These are phyloP conservation scores for Alternaria gaisen DNA, from an alignment of 2,329 filamentous ascomycete genomes.

Conservation along the genomic window DNA sequence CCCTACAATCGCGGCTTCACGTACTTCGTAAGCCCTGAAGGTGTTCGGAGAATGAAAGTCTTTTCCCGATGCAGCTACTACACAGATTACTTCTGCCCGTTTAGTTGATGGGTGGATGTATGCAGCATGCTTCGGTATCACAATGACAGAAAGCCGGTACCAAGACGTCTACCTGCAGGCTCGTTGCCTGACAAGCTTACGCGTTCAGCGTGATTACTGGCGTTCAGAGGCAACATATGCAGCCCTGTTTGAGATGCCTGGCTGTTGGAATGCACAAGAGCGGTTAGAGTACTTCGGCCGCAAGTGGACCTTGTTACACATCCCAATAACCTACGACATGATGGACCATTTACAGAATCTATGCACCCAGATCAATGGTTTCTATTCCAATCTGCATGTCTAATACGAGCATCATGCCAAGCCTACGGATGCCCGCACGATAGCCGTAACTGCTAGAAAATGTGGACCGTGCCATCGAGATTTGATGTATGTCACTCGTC, in stretches of 20 bases:
- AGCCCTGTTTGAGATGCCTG: conserved; percentile 9
- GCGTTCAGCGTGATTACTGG: conserved; percentile 29
- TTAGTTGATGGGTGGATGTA: conserved; percentile 8
- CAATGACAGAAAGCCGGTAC: conserved; percentile 21
- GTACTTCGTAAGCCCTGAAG: conserved; percentile 1
- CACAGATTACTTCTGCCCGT: conserved; percentile 6
- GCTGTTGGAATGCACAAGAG: conserved; percentile 5
- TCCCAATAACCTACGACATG: conserved; percentile 9
- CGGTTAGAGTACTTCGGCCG: conserved; percentile 10
- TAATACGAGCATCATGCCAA: conserved; percentile 17
- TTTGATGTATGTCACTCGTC: conserved; percentile 11
- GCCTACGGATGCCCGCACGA: conserved; percentile 32
- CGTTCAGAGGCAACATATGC: conserved; percentile 4
- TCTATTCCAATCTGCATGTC: conserved; percentile 6
- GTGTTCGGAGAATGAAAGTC: conserved; percentile 10
- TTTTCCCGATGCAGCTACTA: conserved; percentile 7
- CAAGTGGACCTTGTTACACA: conserved; percentile 24
- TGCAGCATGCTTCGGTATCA: conserved; percentile 22
- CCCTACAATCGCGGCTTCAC: neutral
- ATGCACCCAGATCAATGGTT: conserved; percentile 3
- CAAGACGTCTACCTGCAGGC: conserved; percentile 32
- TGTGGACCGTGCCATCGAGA: conserved; percentile 32
- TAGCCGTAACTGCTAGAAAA: conserved; percentile 15
- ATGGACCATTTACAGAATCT: conserved; percentile 1
- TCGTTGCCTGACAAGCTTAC: conserved; percentile 39